Evolutionary conservation across 2,329 filamentous ascomycete genomes (phyloP), one percentile per base, ranked within the genome.

Genomic region (Verticillium tricorpus): DNA sequence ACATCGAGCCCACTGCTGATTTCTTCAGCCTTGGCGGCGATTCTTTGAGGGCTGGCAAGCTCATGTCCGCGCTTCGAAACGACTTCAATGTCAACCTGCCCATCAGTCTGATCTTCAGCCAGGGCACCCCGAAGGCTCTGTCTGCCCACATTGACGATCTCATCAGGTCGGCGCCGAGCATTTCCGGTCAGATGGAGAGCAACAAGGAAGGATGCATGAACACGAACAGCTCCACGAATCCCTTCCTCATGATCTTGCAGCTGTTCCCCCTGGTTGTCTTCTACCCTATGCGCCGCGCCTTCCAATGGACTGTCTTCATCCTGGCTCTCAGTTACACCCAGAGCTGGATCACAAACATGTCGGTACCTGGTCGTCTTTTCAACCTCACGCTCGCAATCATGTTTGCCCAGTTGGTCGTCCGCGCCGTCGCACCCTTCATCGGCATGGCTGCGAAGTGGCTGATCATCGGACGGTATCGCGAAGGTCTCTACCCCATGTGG

Each of bases 401-500:
- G 8, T 69, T 81, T 31, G 76, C 80, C 9, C 75, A 77, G 7
- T 35, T 78, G 5, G 66, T 75, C 5, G 76, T 78, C 5, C 70
- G 74, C 17, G 68, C 76, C 2, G 63, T 80, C 7, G 70, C 75
- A 6, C 83, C 83, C 0, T 69, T 80, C 31, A 45, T 80, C 25
- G 82, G 78, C n/a, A 83, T 86, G 28, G 50, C 72, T 2, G 73
- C 78, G 57, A 86, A 86, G 68, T 86, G 83, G 84, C 55, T 81
- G 6, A 73, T 86, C 59, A 80, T 86, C 52, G 84, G 84, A 12
- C 77, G 77, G 1, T 81, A 84, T 67, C 74, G 73, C 39, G 77
- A 82, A 67, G 84, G 84, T 0, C 68, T 84, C 2, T 85, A 82
- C 66, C 83, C 84, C 2, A 86, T 86, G 83, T 86, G 84, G 84